Base-by-base conservation (phyloP, 257 asterid genomes). In the Petunia secreta region DNA sequence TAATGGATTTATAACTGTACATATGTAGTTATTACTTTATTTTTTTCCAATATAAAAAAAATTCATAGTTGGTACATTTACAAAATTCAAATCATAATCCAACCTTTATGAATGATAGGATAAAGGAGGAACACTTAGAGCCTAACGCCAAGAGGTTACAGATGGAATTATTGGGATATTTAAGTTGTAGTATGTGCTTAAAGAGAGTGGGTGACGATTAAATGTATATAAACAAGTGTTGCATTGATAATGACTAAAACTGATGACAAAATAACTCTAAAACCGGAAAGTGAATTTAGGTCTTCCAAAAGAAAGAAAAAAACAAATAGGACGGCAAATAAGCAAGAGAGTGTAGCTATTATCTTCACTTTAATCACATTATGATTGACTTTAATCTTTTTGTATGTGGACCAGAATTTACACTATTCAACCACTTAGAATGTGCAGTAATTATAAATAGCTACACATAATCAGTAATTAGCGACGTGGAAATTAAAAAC, bases 81-180 rank as follows among this genome's bases (percentile, higher is more conserved):
- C 71, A 76, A 63, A 87, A 87, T 90, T 88, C 88, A 86, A 85
- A 80, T 71, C 79, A 75, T 68, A 63, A 83, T 52, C 58, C 13
- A 14, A 59, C 2, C 57, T 25, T 48, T 34, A 34, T 6, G 43
- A 55, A 69, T 2, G 25, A 69, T 69, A 13, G 41, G 16, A 15
- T 6, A 34, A 6, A 6, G 38, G 9, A 54, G 25, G 36, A 16
- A 10, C 65, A 48, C 60, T 9, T 68, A 85, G 25, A 66, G 53
- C 80, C 69, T 83, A 75, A 81, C 10, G 25, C 16, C n/a, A 69
- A 71, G 59, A 3, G 75, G 63, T 36, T 40, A 63, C 39, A 11
- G 6, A 41, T 55, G n/a, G 50, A 39, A 71, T 48, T 71, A 25
- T 1, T 71, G 77, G 52, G 60, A 4, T 71, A 11, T 2, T 71